Percentiles rank a stretch among this genome's conserved stretches.
These are phyloP conservation scores for Stipa capillata DNA, from an alignment of 176 grass and related monocot genomes.

Conservation along the genomic window DNA sequence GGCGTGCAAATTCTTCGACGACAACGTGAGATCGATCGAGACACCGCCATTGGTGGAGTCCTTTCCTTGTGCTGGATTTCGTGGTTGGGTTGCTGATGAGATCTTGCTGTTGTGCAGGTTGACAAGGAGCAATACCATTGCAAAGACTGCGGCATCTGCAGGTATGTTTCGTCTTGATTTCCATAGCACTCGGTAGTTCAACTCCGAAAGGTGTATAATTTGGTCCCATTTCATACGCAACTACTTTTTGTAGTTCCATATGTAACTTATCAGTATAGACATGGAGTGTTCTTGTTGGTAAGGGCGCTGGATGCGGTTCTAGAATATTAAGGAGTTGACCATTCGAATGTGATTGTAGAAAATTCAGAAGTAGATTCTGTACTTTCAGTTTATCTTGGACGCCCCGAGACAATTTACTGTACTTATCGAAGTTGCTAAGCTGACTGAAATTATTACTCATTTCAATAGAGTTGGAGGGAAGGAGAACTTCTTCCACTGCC, in stretches of 20 bases:
- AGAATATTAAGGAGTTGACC: not conserved
- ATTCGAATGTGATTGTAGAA: too few relatives aligned
- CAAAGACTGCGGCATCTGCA: conserved; percentile 85
- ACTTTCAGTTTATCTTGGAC: not conserved
- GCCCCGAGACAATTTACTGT: not conserved
- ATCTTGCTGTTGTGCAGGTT: conserved; percentile 21
- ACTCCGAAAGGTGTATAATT: not conserved
- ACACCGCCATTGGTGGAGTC: not conserved
- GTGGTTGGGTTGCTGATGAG: not conserved
- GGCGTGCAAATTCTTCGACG: conserved; percentile 70
- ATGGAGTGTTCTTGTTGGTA: not conserved
- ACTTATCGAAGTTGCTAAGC: not conserved
- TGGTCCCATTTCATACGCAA: not conserved
- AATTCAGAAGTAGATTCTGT: not conserved
- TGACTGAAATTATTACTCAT: not conserved
- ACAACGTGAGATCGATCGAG: conserved; percentile 55
- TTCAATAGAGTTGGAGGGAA: conserved; percentile 67
- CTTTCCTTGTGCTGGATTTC: not conserved
- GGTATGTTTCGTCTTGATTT: conserved; percentile 32
- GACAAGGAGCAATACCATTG: conserved; percentile 79
- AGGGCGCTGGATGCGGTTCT: not conserved
- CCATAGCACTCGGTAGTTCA: too few relatives aligned
- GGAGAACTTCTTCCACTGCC: conserved; percentile 82
- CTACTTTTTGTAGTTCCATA: too few relatives aligned
- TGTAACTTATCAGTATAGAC: not conserved